Evolutionary conservation across 148 eudicot genomes (phyloP).

Genomic region (Vaccinium macrocarpon): DNA sequence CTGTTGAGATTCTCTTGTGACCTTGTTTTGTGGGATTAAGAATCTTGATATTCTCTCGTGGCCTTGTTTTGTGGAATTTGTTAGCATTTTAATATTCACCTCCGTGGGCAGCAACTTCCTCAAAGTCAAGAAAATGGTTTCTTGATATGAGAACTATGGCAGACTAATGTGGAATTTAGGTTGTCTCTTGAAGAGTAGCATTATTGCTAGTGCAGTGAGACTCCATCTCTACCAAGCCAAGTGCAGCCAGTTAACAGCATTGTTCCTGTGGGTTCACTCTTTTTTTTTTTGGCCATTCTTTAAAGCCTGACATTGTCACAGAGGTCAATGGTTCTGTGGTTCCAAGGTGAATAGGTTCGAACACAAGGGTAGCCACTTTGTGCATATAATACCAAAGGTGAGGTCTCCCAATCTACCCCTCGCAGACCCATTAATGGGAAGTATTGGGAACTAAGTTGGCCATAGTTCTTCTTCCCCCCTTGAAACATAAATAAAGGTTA

Average conservation of each 20-base stretch:
- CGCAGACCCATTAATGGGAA: background rate
- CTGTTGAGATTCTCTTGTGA: too few species aligned
- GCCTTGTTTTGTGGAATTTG: too few species aligned
- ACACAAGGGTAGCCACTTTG: background rate
- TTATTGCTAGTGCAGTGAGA: too few species aligned
- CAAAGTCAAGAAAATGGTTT: background rate
- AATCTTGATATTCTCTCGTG: too few species aligned
- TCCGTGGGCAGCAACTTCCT: background rate
- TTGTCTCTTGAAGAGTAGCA: too few species aligned
- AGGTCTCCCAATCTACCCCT: background rate
- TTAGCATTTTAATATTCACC: background rate
- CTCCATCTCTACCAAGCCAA: background rate
- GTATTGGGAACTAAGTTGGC: background rate
- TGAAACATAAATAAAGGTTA: background rate
- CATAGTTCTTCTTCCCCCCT: background rate
- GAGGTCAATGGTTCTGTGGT: background rate
- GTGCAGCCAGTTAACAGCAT: background rate
- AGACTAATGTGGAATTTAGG: too few species aligned
- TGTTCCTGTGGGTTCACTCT: background rate
- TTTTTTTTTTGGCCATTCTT: background rate
- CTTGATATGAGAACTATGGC: too few species aligned
- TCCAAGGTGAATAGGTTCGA: background rate
- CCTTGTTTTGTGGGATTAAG: too few species aligned
- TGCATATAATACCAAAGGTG: background rate
- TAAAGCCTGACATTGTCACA: background rate